Evolutionary conservation across 768 basidiomycete species (phyloP), one percentile per base, ranked within the genome.

Genomic region (Leccinum uliginosum): DNA sequence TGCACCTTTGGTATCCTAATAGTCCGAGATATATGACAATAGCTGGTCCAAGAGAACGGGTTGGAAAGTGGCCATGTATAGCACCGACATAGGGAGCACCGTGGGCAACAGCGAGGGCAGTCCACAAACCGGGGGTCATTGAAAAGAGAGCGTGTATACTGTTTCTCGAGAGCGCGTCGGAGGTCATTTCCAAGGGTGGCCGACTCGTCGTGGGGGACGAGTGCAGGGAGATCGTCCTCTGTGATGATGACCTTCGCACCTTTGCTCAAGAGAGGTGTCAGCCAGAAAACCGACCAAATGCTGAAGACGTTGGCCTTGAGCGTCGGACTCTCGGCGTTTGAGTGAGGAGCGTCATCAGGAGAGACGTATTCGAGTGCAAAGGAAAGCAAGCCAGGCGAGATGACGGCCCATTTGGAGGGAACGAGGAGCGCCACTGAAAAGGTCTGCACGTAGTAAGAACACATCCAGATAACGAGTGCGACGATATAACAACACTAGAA

Each of bases 21-120:
- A 97, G 3, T 74, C 72, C 0, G 90, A 84, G 46, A 98, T 94
- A 67, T 91, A 98, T 8, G 81, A 73, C 51, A 98, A 77, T 4
- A 98, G 75, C 64, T 83, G 78, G 7, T 90, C 83, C 23, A 98
- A 81, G 2, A 97, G 78, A 66, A 93, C 87, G 0, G 96, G 96
- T 67, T 98, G 95, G 7, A 84, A 69, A 72, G 97, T 97, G 0
- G 85, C 83, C 19, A 21, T 67, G 48, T 0, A 77, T 80, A 0
- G 89, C 91, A 29, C 77, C 60, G 2, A 76, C 73, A 60, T 88
- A 96, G 0, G 91, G 89, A 1, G 81, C 76, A 0, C 95, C 96
- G 62, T 91, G 98, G 0, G 94, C 82, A 6, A 80, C 62, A 47
- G 83, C 83, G 14, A 98, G 78, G 0, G 94, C 86, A 12, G 81